Base-by-base conservation (phyloP, 495 filamentous ascomycete genomes). In the Talaromyces wortmannii region DNA sequence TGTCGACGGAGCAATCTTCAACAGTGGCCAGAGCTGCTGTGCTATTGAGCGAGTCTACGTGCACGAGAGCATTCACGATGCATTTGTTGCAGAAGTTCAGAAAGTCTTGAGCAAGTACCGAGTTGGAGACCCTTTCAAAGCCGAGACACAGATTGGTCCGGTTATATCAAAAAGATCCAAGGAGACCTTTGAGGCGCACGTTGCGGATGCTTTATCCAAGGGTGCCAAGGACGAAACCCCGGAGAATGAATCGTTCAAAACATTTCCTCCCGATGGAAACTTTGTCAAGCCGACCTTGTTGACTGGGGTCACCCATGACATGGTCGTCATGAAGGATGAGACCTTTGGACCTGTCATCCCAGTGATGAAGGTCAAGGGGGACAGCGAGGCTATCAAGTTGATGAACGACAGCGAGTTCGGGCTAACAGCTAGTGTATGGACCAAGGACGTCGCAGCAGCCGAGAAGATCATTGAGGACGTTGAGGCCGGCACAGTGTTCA, bases 321-420 rank as follows among this genome's bases (percentile, higher is more conserved):
- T 98, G 94, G 67, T 69, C 12, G 83, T 95, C 44, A 96, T 98
- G 95, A 90, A 73, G 13, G 91, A 97, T 44, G 94, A 98, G 72
- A 97, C 94, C 0, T 98, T 98, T 59, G 94, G 94, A 6, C 94
- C 94, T 0, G 82, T 96, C 31, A 92, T 98, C 61, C 89, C 94
- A 6, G 83, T 98, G 6, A 94, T 94, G 90, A 92, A 89, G 65
- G 94, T 97, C 30, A 81, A 85, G 50, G 73, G 76, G 55, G 94
- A 98, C 56, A 81, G 80, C 12, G 90, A 97, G 65, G 95, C 94
- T 2, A 71, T 97, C 44, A 59, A 73, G 36, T 67, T 95, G 48
- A 97, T 97, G 91, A 98, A 98, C 59, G 91, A 97, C 60, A 92
- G 88, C 67, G 84, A 96, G 53, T 95, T 94, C 64, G 94, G 94